Evolutionary conservation across 2,329 filamentous ascomycete species (phyloP).

Genomic region (Hypoxylon sp.): DNA sequence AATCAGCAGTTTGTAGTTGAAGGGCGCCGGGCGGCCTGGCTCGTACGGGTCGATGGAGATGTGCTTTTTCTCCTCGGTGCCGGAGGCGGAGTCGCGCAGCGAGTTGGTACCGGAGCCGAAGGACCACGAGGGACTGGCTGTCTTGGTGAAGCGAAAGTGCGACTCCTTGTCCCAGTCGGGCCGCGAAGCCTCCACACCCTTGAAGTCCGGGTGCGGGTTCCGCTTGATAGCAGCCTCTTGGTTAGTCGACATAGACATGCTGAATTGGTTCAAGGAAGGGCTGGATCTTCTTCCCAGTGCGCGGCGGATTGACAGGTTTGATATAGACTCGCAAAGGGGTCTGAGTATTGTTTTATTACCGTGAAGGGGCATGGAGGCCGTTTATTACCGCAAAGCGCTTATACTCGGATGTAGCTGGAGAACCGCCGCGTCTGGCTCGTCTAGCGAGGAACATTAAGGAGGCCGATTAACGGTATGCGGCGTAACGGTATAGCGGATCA

Average conservation of each 20-base stretch:
- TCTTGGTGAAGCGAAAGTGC: constrained; percentile 70
- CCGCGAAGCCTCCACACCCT: constrained; percentile 74
- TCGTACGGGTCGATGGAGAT: constrained; percentile 85
- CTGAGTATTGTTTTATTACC: constrained; percentile 21
- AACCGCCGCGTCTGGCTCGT: neutral
- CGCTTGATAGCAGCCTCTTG: constrained; percentile 61
- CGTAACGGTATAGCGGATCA: constrained; percentile 11
- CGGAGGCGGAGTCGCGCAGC: constrained; percentile 45
- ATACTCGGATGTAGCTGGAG: constrained; percentile 21
- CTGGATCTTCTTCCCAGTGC: constrained; percentile 11
- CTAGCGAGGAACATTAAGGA: neutral
- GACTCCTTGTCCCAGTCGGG: constrained; percentile 67
- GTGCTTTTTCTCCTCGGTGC: constrained; percentile 63
- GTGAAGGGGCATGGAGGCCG: constrained; percentile 11
- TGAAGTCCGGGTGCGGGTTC: constrained; percentile 82
- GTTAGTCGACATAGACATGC: constrained; percentile 47
- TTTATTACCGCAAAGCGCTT: constrained; percentile 23
- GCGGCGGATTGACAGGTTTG: constrained; percentile 4
- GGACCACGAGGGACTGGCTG: constrained; percentile 73
- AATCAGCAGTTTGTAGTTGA: constrained; percentile 95
- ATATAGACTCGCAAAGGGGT: constrained; percentile 1
- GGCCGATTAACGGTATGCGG: constrained; percentile 1
- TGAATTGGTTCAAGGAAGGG: constrained; percentile 7
- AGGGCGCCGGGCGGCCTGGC: constrained; percentile 71
- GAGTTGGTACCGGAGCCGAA: constrained; percentile 75